phyloP scores from a whole-genome alignment of 768 basidiomycete species.

The Favolaschia claudopus region DNA sequence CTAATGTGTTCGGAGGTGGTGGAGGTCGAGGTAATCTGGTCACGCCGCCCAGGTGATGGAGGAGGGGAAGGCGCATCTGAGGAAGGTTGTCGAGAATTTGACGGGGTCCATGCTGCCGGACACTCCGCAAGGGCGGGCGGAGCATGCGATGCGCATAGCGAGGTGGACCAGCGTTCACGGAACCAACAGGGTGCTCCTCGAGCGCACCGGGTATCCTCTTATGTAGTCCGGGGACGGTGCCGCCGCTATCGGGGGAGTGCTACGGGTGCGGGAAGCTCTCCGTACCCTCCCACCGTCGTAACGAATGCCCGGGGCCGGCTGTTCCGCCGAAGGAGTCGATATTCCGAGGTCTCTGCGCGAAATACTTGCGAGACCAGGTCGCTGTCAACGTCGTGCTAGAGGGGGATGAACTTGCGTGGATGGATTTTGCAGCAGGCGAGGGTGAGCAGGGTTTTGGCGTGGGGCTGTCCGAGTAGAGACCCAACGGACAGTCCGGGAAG shows the following conservation, averaged over 20 bases:
- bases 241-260: constrained; percentile 14
- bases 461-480: constrained; percentile 31
- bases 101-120: not conserved
- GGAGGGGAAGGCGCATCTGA: not conserved
- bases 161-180: not conserved
- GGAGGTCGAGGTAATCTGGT: not conserved
- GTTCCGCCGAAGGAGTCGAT: constrained; percentile 5
- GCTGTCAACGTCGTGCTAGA: not conserved
- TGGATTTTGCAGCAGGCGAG: constrained; percentile 15
- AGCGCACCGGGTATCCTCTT: constrained; percentile 16
- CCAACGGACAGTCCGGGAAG: constrained; percentile 8
- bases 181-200: not conserved
- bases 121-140: not conserved
- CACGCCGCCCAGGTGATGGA: not conserved
- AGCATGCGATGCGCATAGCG: constrained; percentile 3
- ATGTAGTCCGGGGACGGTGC: not conserved
- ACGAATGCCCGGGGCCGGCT: not conserved
- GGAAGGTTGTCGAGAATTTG: not conserved
- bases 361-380: not conserved
- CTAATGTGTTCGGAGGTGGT: not conserved
- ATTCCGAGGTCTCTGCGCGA: not conserved
- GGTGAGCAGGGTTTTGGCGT: constrained; percentile 31
- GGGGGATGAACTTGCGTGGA: constrained; percentile 5
- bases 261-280: constrained; percentile 17
- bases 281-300: not conserved